Evolutionary conservation across 1,284 basidiomycete species (phyloP), one percentile per base, ranked within the genome.

Genomic region (Trichosporon asahii): DNA sequence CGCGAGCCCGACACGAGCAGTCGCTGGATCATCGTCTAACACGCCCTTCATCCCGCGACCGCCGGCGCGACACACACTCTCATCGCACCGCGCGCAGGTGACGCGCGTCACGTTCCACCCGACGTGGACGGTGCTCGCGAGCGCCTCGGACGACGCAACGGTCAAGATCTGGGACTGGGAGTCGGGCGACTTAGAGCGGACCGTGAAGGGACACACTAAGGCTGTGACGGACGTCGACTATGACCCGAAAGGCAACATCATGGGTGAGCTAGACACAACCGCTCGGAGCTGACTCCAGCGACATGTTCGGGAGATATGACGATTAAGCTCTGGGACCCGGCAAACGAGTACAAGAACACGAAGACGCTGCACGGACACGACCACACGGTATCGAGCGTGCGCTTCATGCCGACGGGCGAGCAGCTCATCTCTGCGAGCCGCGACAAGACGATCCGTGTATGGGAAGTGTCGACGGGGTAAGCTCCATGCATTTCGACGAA

Each of bases 151-250:
- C 78, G 94, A 96, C 79, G 87, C 91, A 44, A 93, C 90, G 1
- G 88, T 95, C 76, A 95, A 95, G 85, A 89, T 96, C 66, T 95
- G 94, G 93, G 94, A 96, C 79, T 96, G 94, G 93, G 94, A 96
- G 80, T 91, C 91, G 46, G 94, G 94, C 29, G 94, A 95, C 75
- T 91, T 95, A 77, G 94, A 96, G 81, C 85, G 92, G 70, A 95
- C 94, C 8, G 84, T 96, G 70, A 96, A 95, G 83, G 93, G 94
- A 0, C 94, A 96, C 84, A 95, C 94, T 44, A 93, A 93, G 79
- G 88, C 91, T 21, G 90, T 96, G 21, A 89, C 89, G 80, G 93
- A 95, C 82, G 89, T 93, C 65, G 92, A 94, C 78, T 96, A 92
- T 80, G 93, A 95, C 81, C 87, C 88, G 72, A 93, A 91, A 82